A percentile compares a stretch with the other conserved stretches of the same genome.
Evolutionary conservation across 106 monocot species (phyloP).

Genomic region (Agapanthus africanus): DNA sequence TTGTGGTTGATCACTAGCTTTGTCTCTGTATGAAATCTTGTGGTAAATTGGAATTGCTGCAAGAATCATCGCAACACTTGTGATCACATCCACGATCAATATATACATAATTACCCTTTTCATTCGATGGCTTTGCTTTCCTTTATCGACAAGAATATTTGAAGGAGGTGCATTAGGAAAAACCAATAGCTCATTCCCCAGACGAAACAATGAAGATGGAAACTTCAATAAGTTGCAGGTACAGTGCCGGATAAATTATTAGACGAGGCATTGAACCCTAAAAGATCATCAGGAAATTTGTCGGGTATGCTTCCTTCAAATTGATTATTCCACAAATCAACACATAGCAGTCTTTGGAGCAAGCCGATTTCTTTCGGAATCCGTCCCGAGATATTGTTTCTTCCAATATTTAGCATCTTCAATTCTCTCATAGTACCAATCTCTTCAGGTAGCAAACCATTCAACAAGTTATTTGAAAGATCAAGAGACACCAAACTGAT

Average conservation of each 20-base stretch:
- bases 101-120: slow-evolving; percentile 34
- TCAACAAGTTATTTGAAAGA: slow-evolving; percentile 67
- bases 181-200: slow-evolving; percentile 51
- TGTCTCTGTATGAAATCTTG: slow-evolving; percentile 17
- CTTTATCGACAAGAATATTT: slow-evolving; percentile 4
- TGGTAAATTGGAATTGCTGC: slow-evolving; percentile 37
- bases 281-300: slow-evolving; percentile 36
- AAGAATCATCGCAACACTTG: slow-evolving; percentile 22
- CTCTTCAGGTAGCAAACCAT: slow-evolving; percentile 37
- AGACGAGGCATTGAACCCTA: slow-evolving; percentile 55
- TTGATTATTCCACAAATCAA: slow-evolving; percentile 54
- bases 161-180: slow-evolving; percentile 27
- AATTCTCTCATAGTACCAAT: slow-evolving; percentile 29
- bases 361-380: slow-evolving; percentile 52
- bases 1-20: slow-evolving; percentile 8
- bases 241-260: slow-evolving; percentile 62
- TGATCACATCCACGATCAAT: slow-evolving; percentile 37
- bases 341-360: slow-evolving; percentile 31
- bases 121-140: slow-evolving; percentile 22
- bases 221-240: slow-evolving; percentile 62
- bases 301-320: slow-evolving; percentile 61
- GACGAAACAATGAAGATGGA: slow-evolving; percentile 70
- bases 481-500: slow-evolving; percentile 45
- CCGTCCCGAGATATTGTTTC: slow-evolving; percentile 59
- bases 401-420: slow-evolving; percentile 33